A percentile compares a stretch with the other conserved stretches of the same genome.
These are phyloP conservation scores for Plectranthus barbatus DNA, from an alignment of 257 asterid species.

Conservation along the genomic window DNA sequence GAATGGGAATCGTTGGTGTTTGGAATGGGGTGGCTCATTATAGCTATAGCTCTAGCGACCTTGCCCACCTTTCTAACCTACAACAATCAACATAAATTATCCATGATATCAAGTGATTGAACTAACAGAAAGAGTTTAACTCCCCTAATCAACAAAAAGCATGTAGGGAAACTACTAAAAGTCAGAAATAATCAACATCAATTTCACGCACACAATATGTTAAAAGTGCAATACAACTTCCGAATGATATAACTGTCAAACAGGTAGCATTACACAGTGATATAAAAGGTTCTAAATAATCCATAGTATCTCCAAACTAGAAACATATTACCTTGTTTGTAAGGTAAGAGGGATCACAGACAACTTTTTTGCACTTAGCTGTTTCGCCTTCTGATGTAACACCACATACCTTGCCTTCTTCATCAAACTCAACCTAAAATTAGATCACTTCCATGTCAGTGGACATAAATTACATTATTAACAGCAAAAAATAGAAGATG, in stretches of 20 bases:
- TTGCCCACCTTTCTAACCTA: slow-evolving; percentile 84
- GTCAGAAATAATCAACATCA: background rate
- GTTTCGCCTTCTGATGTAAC: slow-evolving; percentile 98
- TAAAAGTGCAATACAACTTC: slow-evolving; percentile 3
- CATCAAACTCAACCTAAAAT: slow-evolving; percentile 80
- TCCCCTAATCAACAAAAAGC: background rate
- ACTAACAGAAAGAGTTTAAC: slow-evolving; percentile 3
- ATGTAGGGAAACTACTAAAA: background rate
- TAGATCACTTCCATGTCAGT: slow-evolving; percentile 11
- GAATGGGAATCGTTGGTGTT: slow-evolving; percentile 80
- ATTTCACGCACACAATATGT: background rate
- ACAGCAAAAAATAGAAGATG: background rate
- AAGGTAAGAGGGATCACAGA: slow-evolving; percentile 93
- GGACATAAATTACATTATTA: background rate
- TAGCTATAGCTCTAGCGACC: slow-evolving; percentile 87
- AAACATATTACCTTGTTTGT: slow-evolving; percentile 53
- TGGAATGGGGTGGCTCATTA: slow-evolving; percentile 96
- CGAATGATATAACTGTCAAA: background rate
- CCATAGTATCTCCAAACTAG: background rate
- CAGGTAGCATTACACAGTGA: background rate
- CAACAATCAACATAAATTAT: background rate
- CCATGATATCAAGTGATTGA: background rate
- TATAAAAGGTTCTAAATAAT: background rate
- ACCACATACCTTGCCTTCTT: slow-evolving; percentile 81
- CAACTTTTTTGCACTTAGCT: slow-evolving; percentile 90